phyloP scores from a whole-genome alignment of 2,329 filamentous ascomycete species.

The Pyrenophora teres region DNA sequence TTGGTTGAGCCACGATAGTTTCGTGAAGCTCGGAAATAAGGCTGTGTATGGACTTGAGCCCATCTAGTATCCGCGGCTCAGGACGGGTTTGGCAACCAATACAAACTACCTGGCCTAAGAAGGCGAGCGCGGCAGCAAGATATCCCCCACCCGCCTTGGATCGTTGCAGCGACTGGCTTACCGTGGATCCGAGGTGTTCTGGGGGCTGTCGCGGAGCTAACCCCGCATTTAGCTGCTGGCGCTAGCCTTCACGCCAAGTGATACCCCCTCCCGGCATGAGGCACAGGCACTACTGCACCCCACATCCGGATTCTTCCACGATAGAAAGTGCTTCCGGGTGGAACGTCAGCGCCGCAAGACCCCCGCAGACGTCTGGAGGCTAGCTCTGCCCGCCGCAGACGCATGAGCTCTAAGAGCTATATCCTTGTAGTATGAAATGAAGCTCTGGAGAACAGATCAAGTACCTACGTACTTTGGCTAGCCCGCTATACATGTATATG shows the following conservation, averaged over 20 bases:
- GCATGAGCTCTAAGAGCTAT: constrained; percentile 7
- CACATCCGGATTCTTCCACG: constrained; percentile 39
- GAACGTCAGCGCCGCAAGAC: constrained; percentile 27
- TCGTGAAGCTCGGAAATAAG: background rate
- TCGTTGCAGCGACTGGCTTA: constrained; percentile 7
- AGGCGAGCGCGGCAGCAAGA: background rate
- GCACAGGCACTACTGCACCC: constrained; percentile 36
- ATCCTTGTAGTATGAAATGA: constrained; percentile 6
- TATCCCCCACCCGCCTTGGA: background rate
- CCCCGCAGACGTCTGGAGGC: constrained; percentile 21
- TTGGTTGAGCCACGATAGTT: background rate
- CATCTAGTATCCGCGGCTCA: background rate
- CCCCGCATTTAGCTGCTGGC: constrained; percentile 26
- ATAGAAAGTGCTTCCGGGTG: constrained; percentile 8
- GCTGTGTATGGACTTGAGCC: background rate
- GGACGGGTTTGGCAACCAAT: background rate
- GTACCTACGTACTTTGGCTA: background rate
- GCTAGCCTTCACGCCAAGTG: constrained; percentile 31
- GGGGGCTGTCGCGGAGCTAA: constrained; percentile 9
- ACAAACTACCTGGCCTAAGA: background rate
- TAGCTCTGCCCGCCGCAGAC: constrained; percentile 17
- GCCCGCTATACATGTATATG: background rate
- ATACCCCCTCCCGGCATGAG: constrained; percentile 20
- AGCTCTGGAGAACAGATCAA: constrained; percentile 17
- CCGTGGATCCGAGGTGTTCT: constrained; percentile 5